Evolutionary conservation across 768 basidiomycete species (phyloP), one percentile per base, ranked within the genome.

Genomic region (Pisolithus microcarpus): DNA sequence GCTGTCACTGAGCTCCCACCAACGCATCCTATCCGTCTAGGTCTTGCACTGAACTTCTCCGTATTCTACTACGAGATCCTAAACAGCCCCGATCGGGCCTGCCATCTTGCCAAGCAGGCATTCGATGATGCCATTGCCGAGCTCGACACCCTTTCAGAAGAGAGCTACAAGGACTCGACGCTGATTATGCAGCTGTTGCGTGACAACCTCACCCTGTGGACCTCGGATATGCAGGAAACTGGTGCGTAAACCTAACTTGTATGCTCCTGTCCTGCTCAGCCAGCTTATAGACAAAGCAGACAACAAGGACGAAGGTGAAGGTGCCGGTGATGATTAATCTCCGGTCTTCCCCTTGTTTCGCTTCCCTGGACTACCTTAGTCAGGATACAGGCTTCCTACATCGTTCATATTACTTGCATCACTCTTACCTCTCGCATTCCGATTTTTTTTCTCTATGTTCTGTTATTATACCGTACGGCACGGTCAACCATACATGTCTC

Each of bases 1-100:
- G 94, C 94, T 60, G 87, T 94, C 62, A 92, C 87, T 46, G 91
- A 96, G 73, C 87, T 98, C 40, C 91, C 87, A 23, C 88, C 90
- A 28, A 96, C 93, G 66, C 94, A 96, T 75, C 94, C 93, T 56
- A 97, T 97, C 73, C 93, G 94, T 65, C 90, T 98, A 56, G 95
- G 95, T 72, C 88, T 98, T 50, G 94, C 94, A 43, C 80, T 98
- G 66, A 98, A 98, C 82, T 97, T 97, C 83, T 96, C 92, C 49
- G 94, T 98, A 45, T 97, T 98, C 81, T 97, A 97, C 82, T 96
- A 96, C 76, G 94, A 97, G 74, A 96, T 97, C 69, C 85, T 96
- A 71, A 96, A 96, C 83, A 89, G 87, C 72, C 93, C 95, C 60
- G 94, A 96, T 73, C 91, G 92, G 71, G 95, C 95, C 47, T 96